Percentiles rank a stretch among this genome's conserved stretches.
Evolutionary conservation across 257 asterid species (phyloP).

Genomic region (Plantago elongata): DNA sequence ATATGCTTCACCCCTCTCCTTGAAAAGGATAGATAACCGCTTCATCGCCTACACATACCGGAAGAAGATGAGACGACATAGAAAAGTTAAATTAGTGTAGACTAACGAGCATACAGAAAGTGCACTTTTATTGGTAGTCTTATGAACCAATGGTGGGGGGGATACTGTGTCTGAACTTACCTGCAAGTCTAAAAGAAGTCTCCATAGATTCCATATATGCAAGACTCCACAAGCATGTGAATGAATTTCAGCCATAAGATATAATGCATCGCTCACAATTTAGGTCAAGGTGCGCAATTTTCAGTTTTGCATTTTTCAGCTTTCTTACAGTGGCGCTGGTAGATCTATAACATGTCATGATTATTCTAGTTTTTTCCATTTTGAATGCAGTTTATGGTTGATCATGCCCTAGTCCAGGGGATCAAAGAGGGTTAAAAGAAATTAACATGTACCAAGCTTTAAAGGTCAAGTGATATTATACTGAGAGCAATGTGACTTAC

Average conservation of each 20-base stretch:
- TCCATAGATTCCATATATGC: too few relatives aligned
- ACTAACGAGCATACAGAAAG: neutral
- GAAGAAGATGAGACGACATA: neutral
- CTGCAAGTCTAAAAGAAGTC: too few relatives aligned
- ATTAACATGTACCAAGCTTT: too few relatives aligned
- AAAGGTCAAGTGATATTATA: neutral
- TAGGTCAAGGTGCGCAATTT: neutral
- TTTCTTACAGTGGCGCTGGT: neutral
- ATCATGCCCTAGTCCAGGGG: too few relatives aligned
- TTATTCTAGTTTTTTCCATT: too few relatives aligned
- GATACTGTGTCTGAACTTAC: too few relatives aligned
- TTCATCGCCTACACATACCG: conserved; percentile 54
- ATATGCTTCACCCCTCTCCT: conserved; percentile 81
- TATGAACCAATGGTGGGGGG: neutral
- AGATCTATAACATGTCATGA: too few relatives aligned
- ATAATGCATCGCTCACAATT: too few relatives aligned
- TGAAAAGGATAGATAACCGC: conserved; percentile 51
- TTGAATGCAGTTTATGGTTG: too few relatives aligned
- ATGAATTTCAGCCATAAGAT: neutral
- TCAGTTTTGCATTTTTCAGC: neutral
- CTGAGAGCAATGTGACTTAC: conserved; percentile 14
- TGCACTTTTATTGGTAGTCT: conserved; percentile 1
- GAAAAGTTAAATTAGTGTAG: neutral
- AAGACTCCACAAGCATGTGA: neutral
- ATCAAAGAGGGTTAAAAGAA: too few relatives aligned